phyloP scores from a whole-genome alignment of 306 rosid species.

The Vicia villosa region DNA sequence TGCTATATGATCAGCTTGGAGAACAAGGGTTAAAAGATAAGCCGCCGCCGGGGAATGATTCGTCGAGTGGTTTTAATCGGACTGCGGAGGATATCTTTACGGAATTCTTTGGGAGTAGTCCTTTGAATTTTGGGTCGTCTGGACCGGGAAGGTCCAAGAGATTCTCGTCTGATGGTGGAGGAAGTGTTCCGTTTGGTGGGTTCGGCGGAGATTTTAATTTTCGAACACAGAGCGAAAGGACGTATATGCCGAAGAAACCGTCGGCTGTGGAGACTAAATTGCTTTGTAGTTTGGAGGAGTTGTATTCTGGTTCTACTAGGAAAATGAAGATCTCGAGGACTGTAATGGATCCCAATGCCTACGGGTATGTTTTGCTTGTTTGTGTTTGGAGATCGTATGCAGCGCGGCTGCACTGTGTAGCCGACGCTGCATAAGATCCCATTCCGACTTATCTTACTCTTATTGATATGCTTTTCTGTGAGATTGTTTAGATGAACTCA shows the following conservation, averaged over 20 bases:
- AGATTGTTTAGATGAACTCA: neutral
- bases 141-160: constrained; percentile 77
- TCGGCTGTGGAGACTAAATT: constrained; percentile 80
- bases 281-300: constrained; percentile 82
- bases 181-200: constrained; percentile 56
- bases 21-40: constrained; percentile 90
- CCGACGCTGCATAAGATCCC: too few relatives aligned
- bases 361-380: constrained; percentile 46
- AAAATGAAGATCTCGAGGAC: constrained; percentile 98
- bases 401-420: neutral
- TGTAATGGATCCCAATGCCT: constrained; percentile 42
- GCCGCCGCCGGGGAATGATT: constrained; percentile 73
- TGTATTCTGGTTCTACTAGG: constrained; percentile 87
- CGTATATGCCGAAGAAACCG: constrained; percentile 66
- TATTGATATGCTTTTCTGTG: neutral
- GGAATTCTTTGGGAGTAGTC: constrained; percentile 94
- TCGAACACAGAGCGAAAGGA: constrained; percentile 53
- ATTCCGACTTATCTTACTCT: neutral
- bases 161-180: constrained; percentile 64
- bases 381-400: neutral
- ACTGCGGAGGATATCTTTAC: constrained; percentile 96
- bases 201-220: constrained; percentile 56
- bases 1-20: constrained; percentile 77
- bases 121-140: constrained; percentile 81
- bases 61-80: constrained; percentile 74